Conservation (phyloP, 768 basidiomycete species). For the Suillus cothurnatus region DNA sequence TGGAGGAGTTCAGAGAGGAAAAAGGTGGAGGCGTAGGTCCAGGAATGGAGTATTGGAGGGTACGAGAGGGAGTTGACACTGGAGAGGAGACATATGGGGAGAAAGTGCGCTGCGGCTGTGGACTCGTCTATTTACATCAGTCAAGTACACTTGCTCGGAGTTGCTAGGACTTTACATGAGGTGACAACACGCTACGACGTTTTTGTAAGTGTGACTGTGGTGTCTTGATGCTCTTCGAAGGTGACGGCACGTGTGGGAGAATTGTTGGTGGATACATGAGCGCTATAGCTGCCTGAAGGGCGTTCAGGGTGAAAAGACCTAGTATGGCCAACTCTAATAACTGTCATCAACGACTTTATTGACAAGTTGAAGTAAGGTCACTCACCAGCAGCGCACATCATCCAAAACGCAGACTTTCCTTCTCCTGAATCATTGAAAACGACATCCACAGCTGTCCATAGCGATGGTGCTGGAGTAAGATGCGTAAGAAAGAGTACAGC, state of each 20-base stretch:
- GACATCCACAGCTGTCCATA: constrained; percentile 37
- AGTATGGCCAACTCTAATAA: constrained; percentile 33
- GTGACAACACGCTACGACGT: constrained; percentile 25
- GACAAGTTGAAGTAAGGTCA: neutral
- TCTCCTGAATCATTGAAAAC: constrained; percentile 23
- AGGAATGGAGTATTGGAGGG: constrained; percentile 35
- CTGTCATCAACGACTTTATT: neutral
- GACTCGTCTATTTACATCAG: constrained; percentile 21
- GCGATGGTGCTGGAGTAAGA: constrained; percentile 39
- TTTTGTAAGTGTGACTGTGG: constrained; percentile 29
- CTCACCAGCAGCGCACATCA: constrained; percentile 35
- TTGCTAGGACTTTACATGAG: constrained; percentile 7
- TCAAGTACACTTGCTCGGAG: neutral
- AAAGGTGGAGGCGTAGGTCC: constrained; percentile 43
- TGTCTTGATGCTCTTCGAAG: constrained; percentile 22
- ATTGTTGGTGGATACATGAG: constrained; percentile 38
- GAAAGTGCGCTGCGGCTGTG: constrained; percentile 32
- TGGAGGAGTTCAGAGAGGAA: constrained; percentile 34
- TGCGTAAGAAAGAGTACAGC: constrained; percentile 37
- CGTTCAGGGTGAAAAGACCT: constrained; percentile 35
- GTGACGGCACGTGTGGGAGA: constrained; percentile 28
- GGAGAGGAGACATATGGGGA: constrained; percentile 31
- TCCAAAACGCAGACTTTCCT: constrained; percentile 18
- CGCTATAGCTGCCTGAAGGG: constrained; percentile 38
- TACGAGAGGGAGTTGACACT: constrained; percentile 35